These are phyloP conservation scores for Ormosia emarginata DNA, from an alignment of 306 rosid genomes.

Conservation along the genomic window DNA sequence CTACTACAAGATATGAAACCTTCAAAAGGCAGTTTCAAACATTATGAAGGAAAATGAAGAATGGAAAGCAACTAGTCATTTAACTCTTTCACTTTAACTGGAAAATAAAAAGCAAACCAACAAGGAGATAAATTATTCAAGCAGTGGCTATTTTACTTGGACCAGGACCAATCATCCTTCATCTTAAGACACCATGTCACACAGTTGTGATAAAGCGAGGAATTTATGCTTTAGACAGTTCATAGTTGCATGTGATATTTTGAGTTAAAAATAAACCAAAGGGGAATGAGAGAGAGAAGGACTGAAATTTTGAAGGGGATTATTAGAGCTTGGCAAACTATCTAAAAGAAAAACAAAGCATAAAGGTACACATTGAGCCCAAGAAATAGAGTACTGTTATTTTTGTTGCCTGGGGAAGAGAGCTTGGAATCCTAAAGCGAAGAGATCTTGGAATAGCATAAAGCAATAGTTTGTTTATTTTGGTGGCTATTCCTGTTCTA, in stretches of 20 bases:
- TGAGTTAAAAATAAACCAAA: constrained; percentile 16
- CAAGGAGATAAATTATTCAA: constrained; percentile 37
- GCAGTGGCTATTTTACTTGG: constrained; percentile 42
- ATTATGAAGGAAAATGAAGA: background rate
- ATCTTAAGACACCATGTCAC: constrained; percentile 45
- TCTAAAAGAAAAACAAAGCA: constrained; percentile 54
- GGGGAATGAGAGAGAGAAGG: constrained; percentile 25
- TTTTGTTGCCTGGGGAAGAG: constrained; percentile 72
- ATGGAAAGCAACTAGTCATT: constrained; percentile 64
- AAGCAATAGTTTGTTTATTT: constrained; percentile 88
- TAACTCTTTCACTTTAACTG: constrained; percentile 55
- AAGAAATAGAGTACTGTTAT: constrained; percentile 46
- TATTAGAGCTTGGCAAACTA: constrained; percentile 33
- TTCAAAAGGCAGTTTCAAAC: constrained; percentile 49
- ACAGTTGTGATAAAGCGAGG: constrained; percentile 50
- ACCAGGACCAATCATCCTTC: constrained; percentile 72
- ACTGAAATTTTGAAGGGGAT: background rate
- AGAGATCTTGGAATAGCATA: constrained; percentile 68
- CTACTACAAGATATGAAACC: constrained; percentile 15
- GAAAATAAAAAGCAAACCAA: constrained; percentile 40
- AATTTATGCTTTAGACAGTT: constrained; percentile 76
- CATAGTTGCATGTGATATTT: constrained; percentile 56
- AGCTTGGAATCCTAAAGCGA: constrained; percentile 92
- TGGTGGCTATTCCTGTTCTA: constrained; percentile 45
- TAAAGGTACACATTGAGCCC: constrained; percentile 50